Base-by-base conservation (phyloP, 2,329 filamentous ascomycete genomes). In the Ascochyta rabiei region DNA sequence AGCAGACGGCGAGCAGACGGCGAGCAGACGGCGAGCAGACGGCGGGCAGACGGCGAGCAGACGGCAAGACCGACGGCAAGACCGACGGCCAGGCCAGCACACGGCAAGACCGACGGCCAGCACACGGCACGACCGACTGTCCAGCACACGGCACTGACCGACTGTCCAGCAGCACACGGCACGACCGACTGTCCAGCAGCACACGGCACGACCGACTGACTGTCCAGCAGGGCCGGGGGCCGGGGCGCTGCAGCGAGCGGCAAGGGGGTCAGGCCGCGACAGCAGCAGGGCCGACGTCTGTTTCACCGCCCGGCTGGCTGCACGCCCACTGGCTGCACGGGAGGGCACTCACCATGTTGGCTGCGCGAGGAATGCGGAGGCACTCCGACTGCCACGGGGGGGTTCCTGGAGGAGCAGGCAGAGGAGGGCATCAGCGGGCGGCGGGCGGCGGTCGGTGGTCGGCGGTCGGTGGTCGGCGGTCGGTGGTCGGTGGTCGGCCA, bases 331-430 rank as follows among this genome's bases (percentile, higher is more conserved):
- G 44, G 41, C 43, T 30, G 28, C 31, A 34, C 6, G 31, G 15
- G 31, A 34, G 15, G 28, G 33, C 1, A 66, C 66, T 66, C 60
- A 67, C 64, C 64, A 67, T 67, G 41, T 50, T 57, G 48, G 56
- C 58, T 52, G 54, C 44, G 30, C 48, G 56, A 60, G 50, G 61
- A 62, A 57, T 60, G 64, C 60, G 57, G 62, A 59, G 57, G 42
- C 37, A 48, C 49, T 51, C 54, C 55, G 48, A 49, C 55, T 52
- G 61, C 63, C 64, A 60, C 54, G 42, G 51, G 60, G 60, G 6
- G 4, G 21, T 23, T 23, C 21, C 21, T 23, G 61, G 53, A 57
- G 60, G 50, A 52, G 51, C 58, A 23, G 6, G 21, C 21, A 23
- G 21, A 23, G 21, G 21, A 23, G 21, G 21, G 21, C 21, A 23